Conservation (phyloP, 2,329 filamentous ascomycete genomes). For the Pseudogymnoascus sp. region DNA sequence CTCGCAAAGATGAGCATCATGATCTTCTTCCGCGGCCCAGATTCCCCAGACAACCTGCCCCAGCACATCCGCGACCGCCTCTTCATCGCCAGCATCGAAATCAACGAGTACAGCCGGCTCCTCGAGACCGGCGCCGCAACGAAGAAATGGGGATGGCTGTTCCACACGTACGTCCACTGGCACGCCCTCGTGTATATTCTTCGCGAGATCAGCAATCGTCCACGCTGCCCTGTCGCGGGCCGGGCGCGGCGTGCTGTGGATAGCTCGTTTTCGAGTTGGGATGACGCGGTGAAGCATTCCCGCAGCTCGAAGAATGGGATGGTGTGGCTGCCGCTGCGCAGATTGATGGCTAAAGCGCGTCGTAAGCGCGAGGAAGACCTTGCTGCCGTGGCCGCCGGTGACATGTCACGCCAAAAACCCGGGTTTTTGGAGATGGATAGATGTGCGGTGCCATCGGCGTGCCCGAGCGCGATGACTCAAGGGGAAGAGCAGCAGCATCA, state of each 20-base stretch:
- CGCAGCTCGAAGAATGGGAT: constrained; percentile 42
- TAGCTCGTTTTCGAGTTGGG: constrained; percentile 24
- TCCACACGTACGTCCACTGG: constrained; percentile 38
- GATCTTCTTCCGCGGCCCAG: constrained; percentile 27
- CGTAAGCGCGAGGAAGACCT: constrained; percentile 46
- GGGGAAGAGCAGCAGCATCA: not conserved
- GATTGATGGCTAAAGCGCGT: constrained; percentile 53
- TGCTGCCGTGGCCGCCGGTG: constrained; percentile 18
- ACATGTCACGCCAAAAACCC: constrained; percentile 1
- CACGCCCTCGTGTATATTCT: constrained; percentile 39
- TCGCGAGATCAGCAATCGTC: constrained; percentile 32
- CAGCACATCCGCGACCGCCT: constrained; percentile 32
- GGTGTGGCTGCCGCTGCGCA: constrained; percentile 57
- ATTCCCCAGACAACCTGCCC: constrained; percentile 26
- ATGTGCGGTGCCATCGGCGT: not conserved
- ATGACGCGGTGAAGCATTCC: constrained; percentile 18
- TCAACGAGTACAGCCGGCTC: constrained; percentile 35
- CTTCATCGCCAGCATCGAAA: constrained; percentile 34
- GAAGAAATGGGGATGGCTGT: constrained; percentile 38
- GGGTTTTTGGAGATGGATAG: not conserved
- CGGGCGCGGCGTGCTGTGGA: constrained; percentile 37
- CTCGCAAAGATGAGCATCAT: constrained; percentile 35
- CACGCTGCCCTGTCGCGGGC: constrained; percentile 33
- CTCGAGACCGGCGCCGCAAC: constrained; percentile 33
- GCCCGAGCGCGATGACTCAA: not conserved